phyloP scores from a whole-genome alignment of 371 early-diverging fungal species.

The Parasitella parasitica region DNA sequence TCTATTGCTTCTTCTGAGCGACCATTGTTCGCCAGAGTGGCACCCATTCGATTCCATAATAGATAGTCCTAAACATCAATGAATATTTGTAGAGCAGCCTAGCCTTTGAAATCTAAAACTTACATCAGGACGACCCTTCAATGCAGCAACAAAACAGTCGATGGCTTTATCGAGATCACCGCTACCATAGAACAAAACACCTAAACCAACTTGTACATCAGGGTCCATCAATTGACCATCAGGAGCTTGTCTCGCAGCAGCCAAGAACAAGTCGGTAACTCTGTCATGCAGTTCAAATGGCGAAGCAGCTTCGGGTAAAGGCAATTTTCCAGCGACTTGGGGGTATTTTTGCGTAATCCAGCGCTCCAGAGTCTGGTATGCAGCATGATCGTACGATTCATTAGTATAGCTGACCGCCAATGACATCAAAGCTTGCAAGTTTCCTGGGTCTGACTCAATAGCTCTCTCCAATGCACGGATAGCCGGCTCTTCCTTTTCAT shows the following conservation, averaged over 20 bases:
- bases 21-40: conserved; percentile 92
- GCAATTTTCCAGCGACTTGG: conserved; percentile 12
- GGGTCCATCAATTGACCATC: conserved; percentile 81
- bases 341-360: conserved; percentile 53
- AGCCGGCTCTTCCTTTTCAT: conserved; percentile 85
- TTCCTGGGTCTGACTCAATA: conserved; percentile 61
- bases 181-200: conserved; percentile 90
- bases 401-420: conserved; percentile 96
- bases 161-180: conserved; percentile 92
- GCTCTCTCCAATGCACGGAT: conserved; percentile 78
- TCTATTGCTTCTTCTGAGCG: conserved; percentile 85
- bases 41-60: conserved; percentile 96
- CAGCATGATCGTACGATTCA: conserved; percentile 70
- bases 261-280: conserved; percentile 76
- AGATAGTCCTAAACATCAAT: conserved; percentile 74
- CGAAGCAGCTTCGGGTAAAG: conserved; percentile 32
- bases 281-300: conserved; percentile 66
- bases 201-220: conserved; percentile 93
- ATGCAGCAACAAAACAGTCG: conserved; percentile 95
- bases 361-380: conserved; percentile 48
- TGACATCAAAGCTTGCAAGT: conserved; percentile 73
- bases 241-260: conserved; percentile 71
- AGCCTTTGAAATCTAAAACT: too few species aligned
- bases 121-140: conserved; percentile 88
- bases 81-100: background rate